These are phyloP conservation scores for Musa acuminata DNA, from an alignment of 176 grass and related monocot species.

Conservation along the genomic window DNA sequence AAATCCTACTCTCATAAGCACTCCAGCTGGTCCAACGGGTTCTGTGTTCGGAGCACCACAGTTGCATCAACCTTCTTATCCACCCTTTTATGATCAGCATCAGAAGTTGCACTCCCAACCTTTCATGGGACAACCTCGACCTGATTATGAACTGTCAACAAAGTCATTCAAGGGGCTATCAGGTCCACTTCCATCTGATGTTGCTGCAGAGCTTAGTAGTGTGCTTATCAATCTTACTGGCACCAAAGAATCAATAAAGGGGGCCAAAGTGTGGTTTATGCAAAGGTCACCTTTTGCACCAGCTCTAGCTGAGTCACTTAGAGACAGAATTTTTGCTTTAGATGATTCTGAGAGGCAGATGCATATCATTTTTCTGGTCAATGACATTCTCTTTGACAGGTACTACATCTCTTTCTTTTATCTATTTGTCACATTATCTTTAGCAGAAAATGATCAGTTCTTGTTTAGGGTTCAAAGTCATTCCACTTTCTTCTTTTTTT, in stretches of 20 bases:
- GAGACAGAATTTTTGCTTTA: conserved; percentile 63
- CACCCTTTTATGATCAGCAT: conserved; percentile 65
- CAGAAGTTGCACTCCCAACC: conserved; percentile 33
- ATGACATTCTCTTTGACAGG: conserved; percentile 99
- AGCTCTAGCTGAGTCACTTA: conserved; percentile 69
- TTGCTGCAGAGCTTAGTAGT: conserved; percentile 65
- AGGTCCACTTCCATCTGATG: conserved; percentile 61
- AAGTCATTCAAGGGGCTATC: conserved; percentile 63
- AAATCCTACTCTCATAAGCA: conserved; percentile 30
- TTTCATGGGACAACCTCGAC: conserved; percentile 33
- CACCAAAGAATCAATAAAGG: conserved; percentile 97
- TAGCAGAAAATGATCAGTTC: not conserved
- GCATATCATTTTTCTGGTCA: conserved; percentile 87
- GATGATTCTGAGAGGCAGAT: conserved; percentile 92
- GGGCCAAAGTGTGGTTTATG: conserved; percentile 86
- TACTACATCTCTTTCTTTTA: conserved; percentile 16
- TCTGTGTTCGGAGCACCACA: conserved; percentile 34
- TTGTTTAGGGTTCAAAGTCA: not conserved
- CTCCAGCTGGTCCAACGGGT: conserved; percentile 18
- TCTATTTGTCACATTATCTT: conserved; percentile 5
- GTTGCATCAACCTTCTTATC: conserved; percentile 49
- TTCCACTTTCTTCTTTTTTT: not conserved
- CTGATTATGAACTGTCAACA: conserved; percentile 41
- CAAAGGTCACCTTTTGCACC: conserved; percentile 61
- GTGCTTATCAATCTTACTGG: conserved; percentile 73